Evolutionary conservation across 352 stramenopile genomes (phyloP).

Genomic region (Pythium vanterpoolii): DNA sequence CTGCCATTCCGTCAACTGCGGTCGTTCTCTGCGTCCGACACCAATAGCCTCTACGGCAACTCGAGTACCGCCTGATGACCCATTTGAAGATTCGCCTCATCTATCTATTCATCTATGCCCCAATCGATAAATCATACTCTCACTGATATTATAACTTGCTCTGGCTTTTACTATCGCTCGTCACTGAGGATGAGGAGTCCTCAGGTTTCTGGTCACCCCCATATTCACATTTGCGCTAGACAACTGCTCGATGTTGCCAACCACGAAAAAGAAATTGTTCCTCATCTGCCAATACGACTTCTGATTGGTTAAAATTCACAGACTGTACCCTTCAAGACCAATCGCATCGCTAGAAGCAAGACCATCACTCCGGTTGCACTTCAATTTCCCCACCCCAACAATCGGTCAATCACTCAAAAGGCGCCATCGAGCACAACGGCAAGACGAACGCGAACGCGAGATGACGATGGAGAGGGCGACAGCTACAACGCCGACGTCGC

Average conservation of each 20-base stretch:
- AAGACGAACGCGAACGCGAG: not conserved
- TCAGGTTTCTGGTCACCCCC: too few species aligned
- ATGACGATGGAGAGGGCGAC: not conserved
- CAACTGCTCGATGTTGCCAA: not conserved
- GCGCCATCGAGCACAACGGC: too few species aligned
- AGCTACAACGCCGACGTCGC: not conserved
- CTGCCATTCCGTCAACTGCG: conserved; percentile 23
- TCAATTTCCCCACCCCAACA: not conserved
- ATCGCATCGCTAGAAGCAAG: not conserved
- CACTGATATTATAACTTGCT: too few species aligned
- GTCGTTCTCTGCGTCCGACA: conserved; percentile 22
- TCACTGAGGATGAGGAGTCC: too few species aligned
- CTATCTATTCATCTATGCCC: conserved; percentile 1
- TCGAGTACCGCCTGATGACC: conserved; percentile 8
- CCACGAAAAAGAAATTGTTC: not conserved
- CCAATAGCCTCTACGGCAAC: conserved; percentile 17
- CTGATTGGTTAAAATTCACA: not conserved
- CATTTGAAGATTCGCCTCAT: too few species aligned
- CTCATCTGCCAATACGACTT: not conserved
- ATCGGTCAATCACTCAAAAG: too few species aligned
- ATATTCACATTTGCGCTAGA: too few species aligned
- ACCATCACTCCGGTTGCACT: conserved; percentile 13
- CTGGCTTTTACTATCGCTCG: not conserved
- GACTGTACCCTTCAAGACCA: not conserved
- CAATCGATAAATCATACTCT: too few species aligned